Evolutionary conservation across 371 early-diverging fungal species (phyloP).

Genomic region (Mucor velutinosus): DNA sequence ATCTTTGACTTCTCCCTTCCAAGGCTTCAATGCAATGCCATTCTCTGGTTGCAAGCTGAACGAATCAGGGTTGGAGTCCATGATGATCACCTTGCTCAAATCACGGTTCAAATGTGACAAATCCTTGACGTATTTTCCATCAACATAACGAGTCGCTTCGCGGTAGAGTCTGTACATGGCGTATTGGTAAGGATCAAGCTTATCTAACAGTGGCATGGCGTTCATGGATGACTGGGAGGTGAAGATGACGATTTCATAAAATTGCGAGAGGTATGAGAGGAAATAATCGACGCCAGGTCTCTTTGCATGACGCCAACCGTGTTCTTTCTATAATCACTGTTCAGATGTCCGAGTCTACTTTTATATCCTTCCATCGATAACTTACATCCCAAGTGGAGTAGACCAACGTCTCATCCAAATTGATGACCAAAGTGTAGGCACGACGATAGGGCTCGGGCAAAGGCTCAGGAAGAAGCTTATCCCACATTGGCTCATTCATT

Average conservation of each 20-base stretch:
- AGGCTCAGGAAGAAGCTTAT: conserved; percentile 89
- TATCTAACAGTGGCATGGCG: conserved; percentile 82
- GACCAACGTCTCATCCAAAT: conserved; percentile 91
- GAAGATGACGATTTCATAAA: conserved; percentile 95
- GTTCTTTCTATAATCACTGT: conserved; percentile 56
- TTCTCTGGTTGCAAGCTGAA: conserved; percentile 92
- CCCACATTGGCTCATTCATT: conserved; percentile 68
- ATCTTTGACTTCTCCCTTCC: conserved; percentile 86
- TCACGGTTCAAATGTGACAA: conserved; percentile 92
- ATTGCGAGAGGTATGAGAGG: conserved; percentile 83
- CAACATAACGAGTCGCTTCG: conserved; percentile 83
- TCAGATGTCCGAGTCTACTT: too few relatives aligned
- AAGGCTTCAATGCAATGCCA: conserved; percentile 79
- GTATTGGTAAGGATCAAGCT: conserved; percentile 88
- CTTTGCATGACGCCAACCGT: conserved; percentile 95
- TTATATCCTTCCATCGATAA: not conserved
- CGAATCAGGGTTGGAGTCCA: conserved; percentile 86
- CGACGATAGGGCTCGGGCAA: conserved; percentile 79
- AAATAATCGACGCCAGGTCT: conserved; percentile 96
- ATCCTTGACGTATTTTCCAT: conserved; percentile 92
- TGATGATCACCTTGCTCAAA: conserved; percentile 86
- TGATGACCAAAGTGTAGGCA: conserved; percentile 91
- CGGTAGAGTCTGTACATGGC: conserved; percentile 87
- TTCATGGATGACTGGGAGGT: conserved; percentile 78
- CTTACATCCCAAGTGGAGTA: conserved; percentile 92